Base-by-base conservation (phyloP, 208 protist species). In the Plasmodiophora brassicae region DNA sequence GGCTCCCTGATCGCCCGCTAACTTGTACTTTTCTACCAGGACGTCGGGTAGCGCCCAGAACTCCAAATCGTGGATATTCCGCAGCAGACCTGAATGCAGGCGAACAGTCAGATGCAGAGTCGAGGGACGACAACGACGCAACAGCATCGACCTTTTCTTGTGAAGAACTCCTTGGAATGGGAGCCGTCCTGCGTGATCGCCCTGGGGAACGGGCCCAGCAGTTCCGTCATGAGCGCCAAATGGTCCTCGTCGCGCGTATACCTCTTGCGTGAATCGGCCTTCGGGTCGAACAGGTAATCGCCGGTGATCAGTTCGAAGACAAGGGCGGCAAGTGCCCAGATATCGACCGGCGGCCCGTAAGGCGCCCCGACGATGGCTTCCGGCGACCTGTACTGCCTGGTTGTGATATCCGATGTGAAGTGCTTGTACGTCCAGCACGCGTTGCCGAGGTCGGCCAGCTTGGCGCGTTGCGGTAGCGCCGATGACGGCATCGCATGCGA, bases 391-490 rank as follows among this genome's bases (percentile, higher is more conserved):
- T 97, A 97, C 90, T 97, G 95, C 32, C 95, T 89, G 5, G 95
- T 97, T 86, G 96, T 95, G 86, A 97, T 95, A 89, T 96, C 94
- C 28, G 92, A 93, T 5, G 97, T 98, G 91, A 99, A 99, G 92
- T 98, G 97, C 84, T 97, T 94, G 90, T 98, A 90, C 0, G 93
- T 95, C 95, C 97, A 99, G 93, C 97, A 99, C 50, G 97, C 98
- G 94, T 99, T 99, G 71, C 98, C 98, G 88, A 99, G 97, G 92
- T 99, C 97, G 5, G 96, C 97, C 0, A 99, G 89, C 60, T 98
- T 97, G 5, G 39, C 45, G 10, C n/a, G n/a, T n/a, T n/a, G n/a
- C n/a, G n/a, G n/a, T 57, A 57, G 50, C 50, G 50, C 25, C 50
- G 14, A 25, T 28, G 50, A 57, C 50, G 50, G 50, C 25, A 57